These are phyloP conservation scores for Suillus occidentalis DNA, from an alignment of 768 basidiomycete genomes.

Conservation along the genomic window DNA sequence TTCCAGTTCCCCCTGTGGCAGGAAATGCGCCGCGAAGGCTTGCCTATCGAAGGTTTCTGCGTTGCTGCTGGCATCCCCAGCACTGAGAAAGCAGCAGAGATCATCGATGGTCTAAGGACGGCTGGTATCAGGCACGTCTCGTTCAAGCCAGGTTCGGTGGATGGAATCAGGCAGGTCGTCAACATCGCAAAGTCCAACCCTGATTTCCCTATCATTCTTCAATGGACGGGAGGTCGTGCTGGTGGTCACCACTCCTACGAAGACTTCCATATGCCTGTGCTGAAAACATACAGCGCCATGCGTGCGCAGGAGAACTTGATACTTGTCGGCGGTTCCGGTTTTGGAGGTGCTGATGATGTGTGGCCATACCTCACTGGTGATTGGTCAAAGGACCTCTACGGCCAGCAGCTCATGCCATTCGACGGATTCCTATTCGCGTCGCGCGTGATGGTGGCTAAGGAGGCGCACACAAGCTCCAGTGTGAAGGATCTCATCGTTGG, in stretches of 20 bases:
- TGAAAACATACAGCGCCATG: conserved; percentile 87
- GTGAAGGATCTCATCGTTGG: conserved; percentile 98
- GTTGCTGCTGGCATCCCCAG: conserved; percentile 97
- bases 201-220: conserved; percentile 95
- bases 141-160: conserved; percentile 98
- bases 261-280: conserved; percentile 96
- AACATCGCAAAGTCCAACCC: conserved; percentile 94
- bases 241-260: conserved; percentile 99
- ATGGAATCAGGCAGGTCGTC: conserved; percentile 96
- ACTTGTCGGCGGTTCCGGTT: conserved; percentile 93
- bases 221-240: conserved; percentile 99
- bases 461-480: conserved; percentile 90
- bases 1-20: conserved; percentile 99
- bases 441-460: conserved; percentile 98
- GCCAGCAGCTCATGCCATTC: conserved; percentile 94
- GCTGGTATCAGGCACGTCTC: conserved; percentile 95
- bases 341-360: conserved; percentile 91
- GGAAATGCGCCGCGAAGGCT: conserved; percentile 92
- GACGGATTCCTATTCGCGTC: conserved; percentile 96
- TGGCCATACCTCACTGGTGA: conserved; percentile 98
- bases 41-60: conserved; percentile 98
- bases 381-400: conserved; percentile 83
- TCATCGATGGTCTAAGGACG: conserved; percentile 76
- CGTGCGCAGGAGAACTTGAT: conserved; percentile 86
- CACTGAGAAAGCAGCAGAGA: conserved; percentile 96